Evolutionary conservation across 2,329 filamentous ascomycete species (phyloP), one percentile per base, ranked within the genome.

Genomic region (Calonectria fujianensis): DNA sequence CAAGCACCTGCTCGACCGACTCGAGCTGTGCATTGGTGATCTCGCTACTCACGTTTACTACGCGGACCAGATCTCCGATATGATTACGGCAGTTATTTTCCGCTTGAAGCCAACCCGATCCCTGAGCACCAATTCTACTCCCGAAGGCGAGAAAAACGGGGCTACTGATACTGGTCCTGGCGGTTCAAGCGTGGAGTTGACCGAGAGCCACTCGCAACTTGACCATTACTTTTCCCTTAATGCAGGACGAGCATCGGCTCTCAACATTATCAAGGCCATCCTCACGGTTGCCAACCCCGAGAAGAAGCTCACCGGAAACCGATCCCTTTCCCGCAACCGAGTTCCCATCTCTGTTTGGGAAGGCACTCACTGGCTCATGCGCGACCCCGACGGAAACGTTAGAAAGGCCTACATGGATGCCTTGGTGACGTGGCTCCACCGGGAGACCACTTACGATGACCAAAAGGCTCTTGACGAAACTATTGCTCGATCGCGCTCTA

Each of bases 31-130:
- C 85, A 96, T 98, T 75, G 95, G 95, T n/a, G 92, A 96, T 82
- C 88, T 99, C 35, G 96, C 96, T 3, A 98, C 95, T 0, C 97
- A 99, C 82, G 93, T 98, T 39, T 99, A 99, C 87, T 99, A 99
- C 83, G 95, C 95, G 2, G 96, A 98, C 80, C 97, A 99, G 84
- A 95, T 98, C 70, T 93, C 94, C 1, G 97, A 99, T 84, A 98
- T 98, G 95, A 92, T 98, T 67, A 91, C 93, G 27, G 92, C 95
- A 0, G 93, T 98, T 57, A 87, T 98, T 20, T 87, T 91, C 37
- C 93, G 95, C 27, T 89, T 98, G 37, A 97, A 94, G 84, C 95
- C 96, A 4, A 84, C 86, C 2, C 86, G 85, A 48, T 85, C 86
- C 2, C 80, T 83, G 24, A 89, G 87, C 77, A 39, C 57, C 14